Evolutionary conservation across 257 asterid species (phyloP), one percentile per base, ranked within the genome.

Genomic region (Solanum boliviense): DNA sequence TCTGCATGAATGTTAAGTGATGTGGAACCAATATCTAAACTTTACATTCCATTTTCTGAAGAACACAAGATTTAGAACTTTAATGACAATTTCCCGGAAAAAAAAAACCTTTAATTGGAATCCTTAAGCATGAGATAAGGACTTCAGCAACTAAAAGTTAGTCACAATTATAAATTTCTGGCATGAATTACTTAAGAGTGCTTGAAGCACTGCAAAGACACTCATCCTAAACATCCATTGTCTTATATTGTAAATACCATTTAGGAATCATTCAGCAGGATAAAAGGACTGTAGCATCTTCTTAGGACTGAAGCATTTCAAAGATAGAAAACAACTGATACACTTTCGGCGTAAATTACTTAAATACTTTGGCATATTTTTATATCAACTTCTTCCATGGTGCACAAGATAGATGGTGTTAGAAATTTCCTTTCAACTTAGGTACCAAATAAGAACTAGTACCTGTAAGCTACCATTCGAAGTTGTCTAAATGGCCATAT

Each of bases 401-500:
- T 32, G 82, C 46, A 73, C 46, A 73, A 34, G 48, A 73, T 73
- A 34, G 83, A 21, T 3, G 83, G 56, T 75, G 32, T 75, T 75
- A 38, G 56, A 36, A 75, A 75, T 23, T 38, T 41, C 58, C 58
- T 76, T 76, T n/a, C 68, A 27, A 10, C 65, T 9, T 46, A 27
- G 39, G 27, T 16, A 81, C 29, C 68, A 81, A 5, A 27, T 81
- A 44, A 48, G 25, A 81, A 44, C 68, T 16, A 81, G 29, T 92
- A 97, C 99, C 99, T 95, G 94, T 88, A 93, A 83, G 96, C 98
- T 78, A 97, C 97, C 99, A 97, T 89, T 88, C 99, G 96, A 84
- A 97, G 95, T 88, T 97, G 99, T 94, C 98, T 94, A 94, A 97
- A 97, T 88, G 99, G 99, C 99, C 99, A 97, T 89, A 97, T 93